Evolutionary conservation across 768 basidiomycete genomes (phyloP), one percentile per base, ranked within the genome.

Genomic region (Rhizopogon sp.): DNA sequence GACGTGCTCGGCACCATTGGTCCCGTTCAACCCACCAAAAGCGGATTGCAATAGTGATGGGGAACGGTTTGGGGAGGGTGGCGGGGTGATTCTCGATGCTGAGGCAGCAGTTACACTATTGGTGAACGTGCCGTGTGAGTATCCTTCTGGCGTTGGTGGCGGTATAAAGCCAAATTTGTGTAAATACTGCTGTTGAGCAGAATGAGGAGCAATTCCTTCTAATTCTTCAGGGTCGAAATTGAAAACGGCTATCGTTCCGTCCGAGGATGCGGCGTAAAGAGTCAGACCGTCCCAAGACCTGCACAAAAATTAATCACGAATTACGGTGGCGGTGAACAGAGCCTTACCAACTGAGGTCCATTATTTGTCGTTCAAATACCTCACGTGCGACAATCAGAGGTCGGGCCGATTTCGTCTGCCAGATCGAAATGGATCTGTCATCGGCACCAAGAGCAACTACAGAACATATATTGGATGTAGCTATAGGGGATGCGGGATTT

Each of bases 231-330:
- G 66, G 41, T 89, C 86, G 62, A 98, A 98, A 60, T 81, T 78
- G 71, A 97, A 90, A 2, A 87, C 92, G 1, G 86, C 92, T 53
- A 98, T 84, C 0, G 94, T 94, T 2, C 97, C 97, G 66, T 99
- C 97, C 0, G 93, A 96, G 1, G 95, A 97, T 56, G 90, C 93
- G 0, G 93, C 94, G 62, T 96, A 98, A 0, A 99, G 79, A 2
- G 90, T 90, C 43, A 90, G 77, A 8, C 97, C 97, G 65, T 98
- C 95, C 70, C 82, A 83, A 8, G 94, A 94, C 94, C 94, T 97
- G 59, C 25, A 37, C 37, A 29, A 57, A 56, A 56, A 66, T 44
- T 37, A 22, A 10, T 13, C 53, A 13, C 31, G 14, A 41, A 9
- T 39, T 13, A 13, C 13, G 13, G 49, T n/a, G 7, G 25, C 31